Base-by-base conservation (phyloP, 1,139 yeast species). In the Torulaspora pretoriensis region DNA sequence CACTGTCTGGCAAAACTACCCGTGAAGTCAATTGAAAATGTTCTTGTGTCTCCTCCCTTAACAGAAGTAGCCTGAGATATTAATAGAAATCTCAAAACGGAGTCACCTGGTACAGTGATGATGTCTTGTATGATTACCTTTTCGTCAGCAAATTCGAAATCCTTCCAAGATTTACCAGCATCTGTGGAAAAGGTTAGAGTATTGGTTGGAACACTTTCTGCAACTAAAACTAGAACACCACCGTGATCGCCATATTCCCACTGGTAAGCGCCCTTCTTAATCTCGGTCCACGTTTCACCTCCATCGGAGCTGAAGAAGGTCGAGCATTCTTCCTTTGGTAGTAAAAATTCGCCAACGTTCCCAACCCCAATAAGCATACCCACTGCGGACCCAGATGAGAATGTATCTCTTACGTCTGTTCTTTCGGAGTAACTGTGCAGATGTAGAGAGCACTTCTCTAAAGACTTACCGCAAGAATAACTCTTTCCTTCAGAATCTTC, bases 171-270 rank as follows among this genome's bases (percentile, higher is more conserved):
- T 5, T 70, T 68, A 29, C 98, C 99, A 55, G 83, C 85, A 65
- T 92, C 92, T 23, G 81, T 64, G 0, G 97, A 84, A 57, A 81
- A 90, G 1, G 68, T 57, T 2, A 92, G 50, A 0, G 68, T 64
- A 50, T 87, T 73, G 0, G 96, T 83, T 24, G 71, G 69, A 3
- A 75, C 78, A 7, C 64, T 69, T 17, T 78, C 78, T 41, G 78
- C 72, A 3, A 84, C 92, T 40, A 90, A 65, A 1, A 85, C 88
- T 47, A 92, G 68, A 34, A 94, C 75, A 1, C 96, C 81, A 6
- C 99, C 98, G 54, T 89, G 83, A 63, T 94, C 98, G 48, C 97
- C 98, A 65, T 74, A 92, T 64, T 90, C 97, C 97, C 97, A 94
- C 78, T 84, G 84, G 58, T 77, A 76, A 0, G 78, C 75, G 1